Conservation (phyloP, 805 yeast species). For the Sporopachydermia lactativora region DNA sequence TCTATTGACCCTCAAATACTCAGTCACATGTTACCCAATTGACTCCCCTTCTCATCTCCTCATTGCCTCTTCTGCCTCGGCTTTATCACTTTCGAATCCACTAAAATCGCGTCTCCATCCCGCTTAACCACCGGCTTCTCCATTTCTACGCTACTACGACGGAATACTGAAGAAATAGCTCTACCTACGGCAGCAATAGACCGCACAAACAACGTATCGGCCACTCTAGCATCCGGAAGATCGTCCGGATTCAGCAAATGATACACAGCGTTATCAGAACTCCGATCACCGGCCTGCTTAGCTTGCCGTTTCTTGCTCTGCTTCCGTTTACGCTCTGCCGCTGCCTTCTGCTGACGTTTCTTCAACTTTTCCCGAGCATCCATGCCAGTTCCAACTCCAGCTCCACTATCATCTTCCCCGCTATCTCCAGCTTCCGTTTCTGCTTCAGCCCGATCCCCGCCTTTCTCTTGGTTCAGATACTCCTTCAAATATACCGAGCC, state of each 20-base stretch:
- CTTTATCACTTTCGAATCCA: too few species aligned
- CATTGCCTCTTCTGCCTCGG: too few species aligned
- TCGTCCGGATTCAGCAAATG: neutral
- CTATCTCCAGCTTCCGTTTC: conserved; percentile 18
- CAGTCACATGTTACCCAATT: too few species aligned
- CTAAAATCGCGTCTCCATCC: too few species aligned
- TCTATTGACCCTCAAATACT: too few species aligned
- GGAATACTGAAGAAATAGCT: too few species aligned
- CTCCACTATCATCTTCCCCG: conserved; percentile 17
- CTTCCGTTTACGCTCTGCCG: conserved; percentile 2
- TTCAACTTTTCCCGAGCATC: neutral
- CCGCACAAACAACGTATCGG: neutral
- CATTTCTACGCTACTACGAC: too few species aligned
- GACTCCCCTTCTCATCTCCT: too few species aligned
- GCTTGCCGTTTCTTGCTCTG: conserved; percentile 2
- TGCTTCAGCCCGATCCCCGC: conserved; percentile 16
- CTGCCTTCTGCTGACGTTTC: conserved; percentile 1
- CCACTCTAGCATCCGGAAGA: neutral
- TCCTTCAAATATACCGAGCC: conserved; percentile 44
- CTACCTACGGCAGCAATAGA: too few species aligned
- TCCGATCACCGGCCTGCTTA: neutral
- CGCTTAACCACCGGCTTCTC: too few species aligned
- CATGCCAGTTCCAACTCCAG: neutral
- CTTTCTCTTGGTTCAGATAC: conserved; percentile 20
- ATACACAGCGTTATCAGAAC: too few species aligned